phyloP scores from a whole-genome alignment of 345 rosid species.

The Mallotus nudiflorus region DNA sequence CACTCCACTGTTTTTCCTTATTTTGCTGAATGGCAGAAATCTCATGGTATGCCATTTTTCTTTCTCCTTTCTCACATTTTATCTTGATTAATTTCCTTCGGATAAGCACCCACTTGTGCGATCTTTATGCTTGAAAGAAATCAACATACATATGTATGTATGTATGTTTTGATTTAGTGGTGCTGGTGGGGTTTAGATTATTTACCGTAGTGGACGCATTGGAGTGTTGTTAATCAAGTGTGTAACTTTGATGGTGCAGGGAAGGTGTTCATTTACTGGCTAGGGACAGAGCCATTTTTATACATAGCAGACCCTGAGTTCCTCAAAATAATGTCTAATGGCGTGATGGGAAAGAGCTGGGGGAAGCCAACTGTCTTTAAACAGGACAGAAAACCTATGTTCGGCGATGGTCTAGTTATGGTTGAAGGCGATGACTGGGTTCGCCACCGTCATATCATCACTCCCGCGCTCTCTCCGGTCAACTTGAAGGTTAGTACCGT shows the following conservation, averaged over 20 bases:
- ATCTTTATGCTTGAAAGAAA: too few species aligned
- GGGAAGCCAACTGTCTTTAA: constrained; percentile 86
- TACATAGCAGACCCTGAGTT: constrained; percentile 90
- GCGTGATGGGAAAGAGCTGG: constrained; percentile 92
- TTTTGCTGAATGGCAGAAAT: constrained; percentile 76
- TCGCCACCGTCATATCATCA: constrained; percentile 82
- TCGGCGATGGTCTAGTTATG: constrained; percentile 82
- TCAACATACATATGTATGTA: too few species aligned
- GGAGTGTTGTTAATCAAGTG: too few species aligned
- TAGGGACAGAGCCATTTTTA: constrained; percentile 90
- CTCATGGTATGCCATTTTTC: constrained; percentile 50
- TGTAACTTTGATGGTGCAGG: constrained; percentile 42
- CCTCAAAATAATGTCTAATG: constrained; percentile 65
- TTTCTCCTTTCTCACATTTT: neutral
- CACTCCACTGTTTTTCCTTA: constrained; percentile 79
- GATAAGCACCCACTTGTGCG: too few species aligned
- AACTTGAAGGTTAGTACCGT: constrained; percentile 61
- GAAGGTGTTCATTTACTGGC: constrained; percentile 89
- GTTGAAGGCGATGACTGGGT: constrained; percentile 93
- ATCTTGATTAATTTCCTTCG: too few species aligned
- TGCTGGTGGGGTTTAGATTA: too few species aligned
- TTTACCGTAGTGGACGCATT: too few species aligned
- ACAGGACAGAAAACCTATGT: constrained; percentile 87
- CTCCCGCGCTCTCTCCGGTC: constrained; percentile 78
- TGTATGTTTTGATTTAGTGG: too few species aligned